phyloP scores from a whole-genome alignment of 257 asterid species.

The Solanum sitiens region DNA sequence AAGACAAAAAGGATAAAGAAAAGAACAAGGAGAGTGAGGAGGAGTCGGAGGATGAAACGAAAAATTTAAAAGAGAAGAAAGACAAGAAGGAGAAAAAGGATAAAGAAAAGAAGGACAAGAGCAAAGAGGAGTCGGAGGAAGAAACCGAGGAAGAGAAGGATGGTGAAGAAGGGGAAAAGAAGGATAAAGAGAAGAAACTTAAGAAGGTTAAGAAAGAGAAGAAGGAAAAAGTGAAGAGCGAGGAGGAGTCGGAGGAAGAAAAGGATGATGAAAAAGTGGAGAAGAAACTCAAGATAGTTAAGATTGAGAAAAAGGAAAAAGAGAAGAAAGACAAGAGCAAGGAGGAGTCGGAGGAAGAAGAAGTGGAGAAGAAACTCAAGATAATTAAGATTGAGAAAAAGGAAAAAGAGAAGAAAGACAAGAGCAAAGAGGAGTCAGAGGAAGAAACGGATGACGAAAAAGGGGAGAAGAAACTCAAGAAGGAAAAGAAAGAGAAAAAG shows the following conservation, averaged over 20 bases:
- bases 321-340: background rate
- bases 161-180: background rate
- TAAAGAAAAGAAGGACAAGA: background rate
- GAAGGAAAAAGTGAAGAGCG: background rate
- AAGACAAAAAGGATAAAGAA: background rate
- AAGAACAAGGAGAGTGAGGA: background rate
- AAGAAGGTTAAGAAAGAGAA: slow-evolving; percentile 2
- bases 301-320: background rate
- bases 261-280: background rate
- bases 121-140: background rate
- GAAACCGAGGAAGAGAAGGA: slow-evolving; percentile 4
- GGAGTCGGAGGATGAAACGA: background rate
- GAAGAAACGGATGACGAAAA: background rate
- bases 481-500: background rate
- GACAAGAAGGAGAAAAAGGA: background rate
- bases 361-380: background rate
- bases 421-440: background rate
- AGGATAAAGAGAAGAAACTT: background rate
- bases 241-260: background rate
- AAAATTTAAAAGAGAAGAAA: background rate
- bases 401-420: background rate
- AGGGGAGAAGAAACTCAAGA: background rate
- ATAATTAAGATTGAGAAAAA: background rate
- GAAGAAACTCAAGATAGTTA: background rate
- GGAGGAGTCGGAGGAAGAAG: background rate